Base-by-base conservation (phyloP, 106 monocot genomes). In the Amphibolis antarctica region DNA sequence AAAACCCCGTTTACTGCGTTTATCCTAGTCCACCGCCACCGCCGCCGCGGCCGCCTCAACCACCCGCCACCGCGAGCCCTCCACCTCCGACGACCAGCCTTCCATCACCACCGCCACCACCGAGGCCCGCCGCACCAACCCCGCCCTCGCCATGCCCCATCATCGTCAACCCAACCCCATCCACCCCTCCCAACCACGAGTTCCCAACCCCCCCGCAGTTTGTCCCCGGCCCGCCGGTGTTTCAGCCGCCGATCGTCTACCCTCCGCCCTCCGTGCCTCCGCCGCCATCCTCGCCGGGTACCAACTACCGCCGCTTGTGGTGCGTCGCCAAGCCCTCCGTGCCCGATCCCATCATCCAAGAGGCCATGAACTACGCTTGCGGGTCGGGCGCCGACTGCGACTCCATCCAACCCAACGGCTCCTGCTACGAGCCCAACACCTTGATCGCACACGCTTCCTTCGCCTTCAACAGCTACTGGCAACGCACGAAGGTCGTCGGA, bases 391-490 rank as follows among this genome's bases (percentile, higher is more conserved):
- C 88, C 1, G 77, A 88, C 23, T 88, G 88, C 21, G 65, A 81
- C 24, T 47, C 73, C 10, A 88, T 88, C 46, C 76, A 74, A 43
- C 88, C 78, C 20, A 69, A 60, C 19, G 88, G 88, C 11, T 43
- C 66, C 0, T 88, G 88, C 55, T 88, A 67, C 56, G 63, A 81
- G 60, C 88, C 88, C 10, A 76, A 88, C 29, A 83, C 80, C 3
- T 10, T 79, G 56, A 64, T 88, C 9, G 62, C 83, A 2, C 88
- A 88, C 62, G 83, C 88, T 15, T 88, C 88, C 5, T 83, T 70
- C 42, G 88, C 88, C 17, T 88, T 88, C 78, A 88, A 88, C 19
- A 83, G 88, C 66, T 88, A 81, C 28, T 88, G 80, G 80, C 88
- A 88, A 55, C 49, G 80, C 58, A 81, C 80, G 0, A 78, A 65